Evolutionary conservation across 352 stramenopile species (phyloP), one percentile per base, ranked within the genome.

Genomic region (Aphanomyces euteiches): DNA sequence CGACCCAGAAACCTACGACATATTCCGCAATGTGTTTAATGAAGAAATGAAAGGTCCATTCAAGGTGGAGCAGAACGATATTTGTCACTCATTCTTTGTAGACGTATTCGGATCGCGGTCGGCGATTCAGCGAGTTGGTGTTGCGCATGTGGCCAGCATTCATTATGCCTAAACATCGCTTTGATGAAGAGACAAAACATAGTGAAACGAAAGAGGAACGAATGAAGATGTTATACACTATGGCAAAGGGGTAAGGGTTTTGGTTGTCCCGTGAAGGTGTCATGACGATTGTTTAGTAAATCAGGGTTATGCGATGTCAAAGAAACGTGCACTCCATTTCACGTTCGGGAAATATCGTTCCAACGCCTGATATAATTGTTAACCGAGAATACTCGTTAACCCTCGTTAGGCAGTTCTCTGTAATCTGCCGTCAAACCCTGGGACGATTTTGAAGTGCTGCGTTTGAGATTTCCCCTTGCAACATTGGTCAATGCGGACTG

Each of bases 81-180:
- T 8, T 10, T 67, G 39, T 39, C 39, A 2, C 38, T 60, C 7
- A 38, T 43, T 58, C 6, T n/a, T 19, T 58, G 13, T 58, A 19
- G 39, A 34, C 3, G 66, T 21, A 71, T 19, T 38, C 47, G 53
- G 81, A 90, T 53, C 85, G 85, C 0, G 78, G 88, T 37, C 37
- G 56, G 15, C 85, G 84, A 60, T 90, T 91, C 47, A 77, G 86
- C 34, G 79, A 89, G 48, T 75, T 93, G 21, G 82, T 90, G 50
- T 67, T 93, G 34, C 82, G 85, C 10, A 90, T 93, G 82, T 93
- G 85, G 85, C 82, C 85, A 3, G 83, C 81, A 7, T 89, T 90
- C 56, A 73, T 90, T 41, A 73, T 67, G 56, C 48, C 60, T 57
- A 8, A 60, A 8, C 3, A 37, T 47, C 2, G 56, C 28, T 34